These are phyloP conservation scores for Clavaria fumosa DNA, from an alignment of 768 basidiomycete species.

Conservation along the genomic window DNA sequence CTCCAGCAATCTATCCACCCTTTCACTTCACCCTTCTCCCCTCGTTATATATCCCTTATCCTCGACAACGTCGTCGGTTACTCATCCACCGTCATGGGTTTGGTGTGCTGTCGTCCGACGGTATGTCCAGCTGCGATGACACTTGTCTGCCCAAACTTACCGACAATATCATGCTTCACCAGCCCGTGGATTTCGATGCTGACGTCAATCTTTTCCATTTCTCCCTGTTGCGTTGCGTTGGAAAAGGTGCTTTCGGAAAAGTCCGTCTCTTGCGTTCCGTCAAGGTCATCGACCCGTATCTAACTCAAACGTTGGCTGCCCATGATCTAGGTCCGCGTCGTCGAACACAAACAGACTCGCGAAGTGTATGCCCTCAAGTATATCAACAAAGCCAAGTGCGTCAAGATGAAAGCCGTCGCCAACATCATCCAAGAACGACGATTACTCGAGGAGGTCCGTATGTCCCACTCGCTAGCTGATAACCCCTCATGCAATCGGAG, in stretches of 20 bases:
- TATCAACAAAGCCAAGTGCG: constrained; percentile 96
- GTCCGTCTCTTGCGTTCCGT: constrained; percentile 25
- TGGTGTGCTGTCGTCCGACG: constrained; percentile 71
- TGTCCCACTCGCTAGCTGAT: background rate
- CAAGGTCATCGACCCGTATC: background rate
- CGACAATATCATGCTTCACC: constrained; percentile 6
- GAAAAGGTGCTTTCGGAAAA: constrained; percentile 98
- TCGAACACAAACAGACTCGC: constrained; percentile 97
- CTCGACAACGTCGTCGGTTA: no score
- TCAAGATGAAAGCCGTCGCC: constrained; percentile 96
- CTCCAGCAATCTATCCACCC: no score
- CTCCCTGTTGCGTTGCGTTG: constrained; percentile 86
- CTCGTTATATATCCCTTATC: no score
- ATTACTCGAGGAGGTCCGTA: constrained; percentile 78
- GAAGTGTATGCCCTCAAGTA: constrained; percentile 97
- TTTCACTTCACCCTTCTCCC: no score
- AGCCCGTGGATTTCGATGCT: constrained; percentile 93
- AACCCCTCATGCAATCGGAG: no score
- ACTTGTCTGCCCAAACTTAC: background rate
- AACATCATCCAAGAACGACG: constrained; percentile 96
- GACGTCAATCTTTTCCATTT: constrained; percentile 97
- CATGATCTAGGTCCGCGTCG: constrained; percentile 74
- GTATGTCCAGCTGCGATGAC: constrained; percentile 30
- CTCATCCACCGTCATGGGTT: constrained; percentile 43
- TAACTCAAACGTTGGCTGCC: constrained; percentile 8